Evolutionary conservation across 83 land plant species (phyloP), one percentile per base, ranked within the genome.

Genomic region (Picea abies): DNA sequence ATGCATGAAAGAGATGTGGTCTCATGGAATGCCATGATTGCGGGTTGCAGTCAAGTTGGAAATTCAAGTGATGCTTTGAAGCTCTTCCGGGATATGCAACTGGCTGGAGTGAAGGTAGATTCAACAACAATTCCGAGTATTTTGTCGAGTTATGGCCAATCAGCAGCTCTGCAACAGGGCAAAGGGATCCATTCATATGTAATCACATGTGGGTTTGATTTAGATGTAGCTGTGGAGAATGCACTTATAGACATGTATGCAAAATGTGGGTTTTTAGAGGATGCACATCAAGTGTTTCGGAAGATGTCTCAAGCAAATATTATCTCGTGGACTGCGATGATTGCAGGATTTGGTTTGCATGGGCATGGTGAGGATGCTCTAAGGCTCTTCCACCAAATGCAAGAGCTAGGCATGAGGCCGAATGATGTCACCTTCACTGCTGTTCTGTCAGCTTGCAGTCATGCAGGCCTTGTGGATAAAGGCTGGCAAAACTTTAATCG

Each of bases 321-420:
- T 23, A 29, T 29, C 44, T 10, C 75, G 14, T 71, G 47, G 35
- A 72, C 26, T 41, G 76, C 17, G 19, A 37, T 92, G 86, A 83
- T 92, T 67, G 58, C 79, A 32, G 90, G 88, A 20, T 82, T 86
- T 83, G 79, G 86, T 52, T 90, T 88, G 29, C 85, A 89, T 61
- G 80, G 91, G 4, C 78, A 76, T 58, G 94, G 91, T 4, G 88
- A 87, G 35, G 70, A 82, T 63, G 94, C 90, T 25, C 78, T 92
- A 64, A 70, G 26, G 69, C 82, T 87, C 2, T 92, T 90, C 25
- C 26, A 37, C 15, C 19, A 79, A 67, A 78, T 85, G 87, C 84
- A 32, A 56, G 68, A 15, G 7, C 15, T 25, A 17, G 19, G 44
- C 37, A 15, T 15, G 17, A 39, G 35, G 22, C 76, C 76, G 15